These are phyloP conservation scores for Viscum album DNA, from an alignment of 177 flowering plant genomes.

Conservation along the genomic window DNA sequence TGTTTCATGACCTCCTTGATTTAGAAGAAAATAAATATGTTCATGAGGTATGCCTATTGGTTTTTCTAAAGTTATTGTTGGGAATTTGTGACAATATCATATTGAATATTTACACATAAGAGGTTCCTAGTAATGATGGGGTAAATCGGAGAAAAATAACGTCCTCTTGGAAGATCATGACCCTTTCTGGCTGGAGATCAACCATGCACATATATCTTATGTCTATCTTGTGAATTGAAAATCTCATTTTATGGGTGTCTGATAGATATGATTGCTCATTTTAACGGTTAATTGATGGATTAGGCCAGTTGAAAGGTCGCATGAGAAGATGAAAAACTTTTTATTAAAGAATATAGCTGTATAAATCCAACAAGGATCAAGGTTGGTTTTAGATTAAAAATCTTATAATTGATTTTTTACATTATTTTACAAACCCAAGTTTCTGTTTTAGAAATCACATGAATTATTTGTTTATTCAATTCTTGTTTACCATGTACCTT, in stretches of 20 bases:
- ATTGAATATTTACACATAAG: not conserved
- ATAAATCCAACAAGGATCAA: constrained; percentile 3
- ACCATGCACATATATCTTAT: constrained; percentile 10
- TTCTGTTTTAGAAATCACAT: too few species aligned
- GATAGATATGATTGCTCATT: too few species aligned
- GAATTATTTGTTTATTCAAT: not conserved
- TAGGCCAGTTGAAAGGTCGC: constrained; percentile 7
- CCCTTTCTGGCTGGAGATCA: constrained; percentile 8
- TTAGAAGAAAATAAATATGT: constrained; percentile 7
- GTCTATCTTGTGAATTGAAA: not conserved
- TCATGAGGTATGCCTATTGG: not conserved
- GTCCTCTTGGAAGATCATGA: constrained; percentile 8
- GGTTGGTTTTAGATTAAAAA: too few species aligned
- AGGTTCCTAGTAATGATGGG: constrained; percentile 5
- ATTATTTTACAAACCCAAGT: too few species aligned
- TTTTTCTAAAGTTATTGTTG: not conserved
- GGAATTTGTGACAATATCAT: not conserved
- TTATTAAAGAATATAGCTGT: constrained; percentile 7
- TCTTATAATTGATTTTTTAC: too few species aligned
- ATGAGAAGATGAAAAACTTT: constrained; percentile 9
- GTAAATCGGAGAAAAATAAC: not conserved
- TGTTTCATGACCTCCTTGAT: constrained; percentile 8
- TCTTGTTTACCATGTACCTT: not conserved
- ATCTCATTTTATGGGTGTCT: not conserved
- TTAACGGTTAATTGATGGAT: not conserved